These are phyloP conservation scores for Dothideomycetes sp. DNA, from an alignment of 2,329 filamentous ascomycete species.

Conservation along the genomic window DNA sequence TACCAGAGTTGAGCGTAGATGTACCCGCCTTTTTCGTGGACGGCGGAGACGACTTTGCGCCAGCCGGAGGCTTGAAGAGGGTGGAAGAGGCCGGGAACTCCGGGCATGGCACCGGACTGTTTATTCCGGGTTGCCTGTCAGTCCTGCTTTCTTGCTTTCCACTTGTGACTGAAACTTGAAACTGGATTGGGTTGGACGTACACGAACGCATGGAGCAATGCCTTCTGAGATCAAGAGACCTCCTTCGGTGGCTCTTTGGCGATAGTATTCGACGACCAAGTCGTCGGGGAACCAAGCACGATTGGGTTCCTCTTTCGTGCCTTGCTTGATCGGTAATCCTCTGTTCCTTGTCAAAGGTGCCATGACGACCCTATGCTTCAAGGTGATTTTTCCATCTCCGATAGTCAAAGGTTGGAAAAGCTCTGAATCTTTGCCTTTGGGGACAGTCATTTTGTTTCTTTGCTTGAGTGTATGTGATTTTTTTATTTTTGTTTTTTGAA, in stretches of 20 bases:
- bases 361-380: constrained; percentile 44
- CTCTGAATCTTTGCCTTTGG: too few relatives aligned
- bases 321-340: constrained; percentile 37
- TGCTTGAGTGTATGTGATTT: too few relatives aligned
- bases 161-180: too few relatives aligned
- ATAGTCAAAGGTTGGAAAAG: constrained; percentile 38
- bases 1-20: constrained; percentile 56
- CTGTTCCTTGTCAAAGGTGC: constrained; percentile 48
- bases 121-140: too few relatives aligned
- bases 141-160: too few relatives aligned
- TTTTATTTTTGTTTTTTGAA: too few relatives aligned
- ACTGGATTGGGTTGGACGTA: too few relatives aligned
- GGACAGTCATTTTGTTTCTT: too few relatives aligned
- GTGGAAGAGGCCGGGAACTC: constrained; percentile 49
- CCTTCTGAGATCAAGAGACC: constrained; percentile 4
- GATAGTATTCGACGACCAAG: constrained; percentile 32
- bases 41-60: constrained; percentile 50
- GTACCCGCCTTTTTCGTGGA: constrained; percentile 54
- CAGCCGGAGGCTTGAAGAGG: constrained; percentile 49
- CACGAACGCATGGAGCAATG: too few relatives aligned
- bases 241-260: constrained; percentile 5
- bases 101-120: too few relatives aligned
- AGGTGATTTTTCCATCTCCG: constrained; percentile 33
- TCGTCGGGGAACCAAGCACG: constrained; percentile 42
- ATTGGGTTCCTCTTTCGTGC: constrained; percentile 39